Conservation (phyloP, 2,329 filamentous ascomycete genomes). For the Penicillium sumatraense region DNA sequence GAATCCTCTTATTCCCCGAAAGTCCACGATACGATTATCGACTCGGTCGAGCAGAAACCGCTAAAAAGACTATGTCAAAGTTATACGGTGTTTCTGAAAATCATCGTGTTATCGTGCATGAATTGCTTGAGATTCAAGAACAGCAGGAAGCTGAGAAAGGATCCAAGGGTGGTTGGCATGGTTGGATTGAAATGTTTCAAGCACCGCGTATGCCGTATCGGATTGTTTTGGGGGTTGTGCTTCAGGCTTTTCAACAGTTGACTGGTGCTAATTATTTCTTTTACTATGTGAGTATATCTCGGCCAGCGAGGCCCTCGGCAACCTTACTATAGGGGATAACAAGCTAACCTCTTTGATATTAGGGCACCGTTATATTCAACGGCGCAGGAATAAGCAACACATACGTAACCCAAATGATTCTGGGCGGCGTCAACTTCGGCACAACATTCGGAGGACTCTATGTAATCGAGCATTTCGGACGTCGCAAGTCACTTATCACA, state of each 20-base stretch:
- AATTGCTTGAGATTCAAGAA: constrained; percentile 60
- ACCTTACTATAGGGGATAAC: too few species aligned
- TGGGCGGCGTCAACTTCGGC: constrained; percentile 69
- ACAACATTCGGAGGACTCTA: constrained; percentile 70
- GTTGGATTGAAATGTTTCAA: constrained; percentile 49
- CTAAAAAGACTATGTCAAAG: constrained; percentile 57
- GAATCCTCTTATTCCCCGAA: constrained; percentile 61
- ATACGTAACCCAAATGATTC: constrained; percentile 67
- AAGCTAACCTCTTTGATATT: constrained; percentile 53
- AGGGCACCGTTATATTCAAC: constrained; percentile 56
- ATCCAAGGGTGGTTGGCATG: constrained; percentile 29
- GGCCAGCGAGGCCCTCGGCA: neutral
- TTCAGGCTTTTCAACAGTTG: constrained; percentile 51
- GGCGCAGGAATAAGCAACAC: constrained; percentile 68
- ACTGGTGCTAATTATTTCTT: constrained; percentile 54
- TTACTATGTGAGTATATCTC: constrained; percentile 55
- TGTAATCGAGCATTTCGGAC: constrained; percentile 70
- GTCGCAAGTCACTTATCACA: constrained; percentile 68
- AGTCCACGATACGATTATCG: constrained; percentile 63
- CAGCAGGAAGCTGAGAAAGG: constrained; percentile 59
- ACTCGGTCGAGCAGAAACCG: constrained; percentile 56
- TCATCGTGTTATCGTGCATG: constrained; percentile 58
- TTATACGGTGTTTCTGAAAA: constrained; percentile 60
- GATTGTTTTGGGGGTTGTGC: constrained; percentile 44
- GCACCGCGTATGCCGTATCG: constrained; percentile 52